Evolutionary conservation across 345 rosid genomes (phyloP).

Genomic region (Cardamine resedifolia): DNA sequence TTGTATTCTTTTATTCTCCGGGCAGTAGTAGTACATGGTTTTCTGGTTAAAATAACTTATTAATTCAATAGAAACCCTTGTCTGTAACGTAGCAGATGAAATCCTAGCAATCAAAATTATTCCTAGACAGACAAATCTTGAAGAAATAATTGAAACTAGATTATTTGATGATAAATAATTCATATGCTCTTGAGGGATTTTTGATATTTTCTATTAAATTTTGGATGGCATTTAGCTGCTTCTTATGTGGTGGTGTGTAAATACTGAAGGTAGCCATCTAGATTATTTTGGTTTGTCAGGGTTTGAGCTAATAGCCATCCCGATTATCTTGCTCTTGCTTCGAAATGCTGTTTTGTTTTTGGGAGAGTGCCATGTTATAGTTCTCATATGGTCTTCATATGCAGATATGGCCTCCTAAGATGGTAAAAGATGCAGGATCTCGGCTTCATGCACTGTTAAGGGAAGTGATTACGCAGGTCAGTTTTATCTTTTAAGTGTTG

Average conservation of each 20-base stretch:
- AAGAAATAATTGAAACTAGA: background rate
- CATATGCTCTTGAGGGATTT: background rate
- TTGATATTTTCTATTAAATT: background rate
- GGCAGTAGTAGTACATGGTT: background rate
- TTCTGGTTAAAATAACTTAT: background rate
- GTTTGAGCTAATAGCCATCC: background rate
- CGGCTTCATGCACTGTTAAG: slow-evolving; percentile 76
- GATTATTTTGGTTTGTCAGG: background rate
- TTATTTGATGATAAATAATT: background rate
- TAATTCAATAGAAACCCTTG: background rate
- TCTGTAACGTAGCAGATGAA: slow-evolving; percentile 4
- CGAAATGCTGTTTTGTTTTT: background rate
- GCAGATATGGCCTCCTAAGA: slow-evolving; percentile 99
- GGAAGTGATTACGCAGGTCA: slow-evolving; percentile 86
- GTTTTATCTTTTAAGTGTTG: too few species aligned
- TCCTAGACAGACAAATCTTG: background rate
- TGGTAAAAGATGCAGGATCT: slow-evolving; percentile 91
- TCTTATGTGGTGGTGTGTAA: background rate
- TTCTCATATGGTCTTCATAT: slow-evolving; percentile 24
- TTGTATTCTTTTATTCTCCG: background rate
- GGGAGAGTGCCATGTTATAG: slow-evolving; percentile 16
- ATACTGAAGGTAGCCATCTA: slow-evolving; percentile 6
- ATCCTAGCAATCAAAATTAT: background rate
- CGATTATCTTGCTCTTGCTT: too few species aligned
- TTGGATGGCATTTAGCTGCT: slow-evolving; percentile 15